Conservation (phyloP, 305 asterid genomes). For the Caryopteris hybrid region DNA sequence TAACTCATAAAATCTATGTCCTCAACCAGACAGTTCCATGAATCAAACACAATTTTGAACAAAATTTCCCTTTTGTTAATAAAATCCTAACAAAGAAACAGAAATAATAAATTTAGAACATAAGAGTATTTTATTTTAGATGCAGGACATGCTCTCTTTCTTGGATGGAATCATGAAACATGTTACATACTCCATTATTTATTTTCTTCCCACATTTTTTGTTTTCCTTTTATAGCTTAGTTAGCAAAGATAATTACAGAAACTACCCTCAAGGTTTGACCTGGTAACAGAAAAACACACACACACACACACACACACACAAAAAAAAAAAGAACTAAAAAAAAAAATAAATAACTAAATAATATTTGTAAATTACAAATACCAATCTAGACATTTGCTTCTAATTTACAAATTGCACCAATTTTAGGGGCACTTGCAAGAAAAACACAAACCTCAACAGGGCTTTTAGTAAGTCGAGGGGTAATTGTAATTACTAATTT, state of each 20-base stretch:
- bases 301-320: too few relatives aligned
- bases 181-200: neutral
- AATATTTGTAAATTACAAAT: neutral
- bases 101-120: neutral
- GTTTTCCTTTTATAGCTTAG: neutral
- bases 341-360: too few relatives aligned
- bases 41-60: too few relatives aligned
- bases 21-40: neutral
- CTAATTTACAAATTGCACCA: neutral
- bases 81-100: neutral
- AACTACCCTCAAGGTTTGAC: neutral
- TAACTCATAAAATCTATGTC: slow-evolving; percentile 7
- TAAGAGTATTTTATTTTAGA: neutral
- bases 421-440: neutral
- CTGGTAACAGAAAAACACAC: too few relatives aligned
- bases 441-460: too few relatives aligned
- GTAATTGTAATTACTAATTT: neutral
- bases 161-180: neutral
- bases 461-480: too few relatives aligned
- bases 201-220: neutral
- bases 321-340: too few relatives aligned
- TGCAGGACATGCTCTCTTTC: neutral
- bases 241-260: neutral
- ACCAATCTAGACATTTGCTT: neutral
- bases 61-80: too few relatives aligned